These are phyloP conservation scores for Colletotrichum melonis DNA, from an alignment of 2,329 filamentous ascomycete genomes.

Conservation along the genomic window DNA sequence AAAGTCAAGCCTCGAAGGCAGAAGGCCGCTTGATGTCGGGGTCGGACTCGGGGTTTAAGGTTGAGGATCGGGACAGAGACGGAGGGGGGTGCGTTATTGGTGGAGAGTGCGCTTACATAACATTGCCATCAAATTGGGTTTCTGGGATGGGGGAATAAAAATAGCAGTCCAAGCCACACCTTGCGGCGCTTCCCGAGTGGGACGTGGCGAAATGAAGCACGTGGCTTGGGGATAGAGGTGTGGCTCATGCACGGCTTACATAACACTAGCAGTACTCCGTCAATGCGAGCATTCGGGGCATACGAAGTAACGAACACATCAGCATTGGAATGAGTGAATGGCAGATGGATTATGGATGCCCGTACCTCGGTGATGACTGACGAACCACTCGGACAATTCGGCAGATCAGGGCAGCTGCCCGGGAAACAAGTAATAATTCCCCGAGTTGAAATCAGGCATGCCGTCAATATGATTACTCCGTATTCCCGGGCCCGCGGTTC, in stretches of 20 bases:
- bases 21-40: not conserved
- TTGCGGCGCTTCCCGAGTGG: not conserved
- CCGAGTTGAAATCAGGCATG: not conserved
- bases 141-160: not conserved
- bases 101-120: not conserved
- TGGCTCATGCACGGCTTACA: not conserved
- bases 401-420: not conserved
- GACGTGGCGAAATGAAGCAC: not conserved
- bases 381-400: not conserved
- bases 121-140: not conserved
- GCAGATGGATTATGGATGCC: not conserved
- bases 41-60: not conserved
- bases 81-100: no score
- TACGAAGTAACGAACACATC: no score
- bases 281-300: not conserved
- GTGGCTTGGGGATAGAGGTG: not conserved
- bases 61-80: not conserved
- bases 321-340: not conserved
- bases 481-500: not conserved
- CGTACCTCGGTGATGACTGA: not conserved
- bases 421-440: not conserved
- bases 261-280: not conserved
- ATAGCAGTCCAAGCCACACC: conserved; percentile 10
- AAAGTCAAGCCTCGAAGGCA: no score
- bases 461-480: not conserved